These are phyloP conservation scores for Yamadazyma triangularis DNA, from an alignment of 1,139 yeast species.

Conservation along the genomic window DNA sequence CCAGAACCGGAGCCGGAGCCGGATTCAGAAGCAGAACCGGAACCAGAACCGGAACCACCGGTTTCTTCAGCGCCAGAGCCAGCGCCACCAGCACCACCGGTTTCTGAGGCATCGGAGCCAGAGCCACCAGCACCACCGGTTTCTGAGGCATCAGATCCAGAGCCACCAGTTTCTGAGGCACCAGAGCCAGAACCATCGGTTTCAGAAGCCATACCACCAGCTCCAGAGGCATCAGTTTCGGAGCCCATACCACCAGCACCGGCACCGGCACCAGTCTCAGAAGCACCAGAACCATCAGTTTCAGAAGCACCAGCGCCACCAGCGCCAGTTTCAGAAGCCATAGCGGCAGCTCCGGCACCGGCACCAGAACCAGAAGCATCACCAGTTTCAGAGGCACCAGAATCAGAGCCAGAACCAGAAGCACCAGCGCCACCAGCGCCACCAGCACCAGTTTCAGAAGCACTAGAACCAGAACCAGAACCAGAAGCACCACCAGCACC, in stretches of 20 bases:
- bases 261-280: no score
- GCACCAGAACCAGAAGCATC: conserved; percentile 2
- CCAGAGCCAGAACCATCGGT: conserved; percentile 4
- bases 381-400: conserved; percentile 1
- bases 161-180: conserved; percentile 1
- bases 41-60: conserved; percentile 2
- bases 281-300: conserved; percentile 4
- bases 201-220: conserved; percentile 3
- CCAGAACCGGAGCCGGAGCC: conserved; percentile 1
- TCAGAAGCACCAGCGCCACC: conserved; percentile 4
- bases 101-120: conserved; percentile 1
- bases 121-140: conserved; percentile 5
- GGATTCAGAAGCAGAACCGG: conserved; percentile 5
- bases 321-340: conserved; percentile 3
- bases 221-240: not conserved
- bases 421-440: conserved; percentile 1
- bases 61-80: conserved; percentile 4
- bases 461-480: conserved; percentile 1
- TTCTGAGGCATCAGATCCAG: conserved; percentile 3
- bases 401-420: conserved; percentile 3
- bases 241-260: conserved; percentile 1
- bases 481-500: conserved; percentile 3
- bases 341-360: conserved; percentile 3
- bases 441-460: conserved; percentile 3
- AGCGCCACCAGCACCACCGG: conserved; percentile 5